phyloP scores from a whole-genome alignment of 78 protist species.

The Dictyostelium intermedium region DNA sequence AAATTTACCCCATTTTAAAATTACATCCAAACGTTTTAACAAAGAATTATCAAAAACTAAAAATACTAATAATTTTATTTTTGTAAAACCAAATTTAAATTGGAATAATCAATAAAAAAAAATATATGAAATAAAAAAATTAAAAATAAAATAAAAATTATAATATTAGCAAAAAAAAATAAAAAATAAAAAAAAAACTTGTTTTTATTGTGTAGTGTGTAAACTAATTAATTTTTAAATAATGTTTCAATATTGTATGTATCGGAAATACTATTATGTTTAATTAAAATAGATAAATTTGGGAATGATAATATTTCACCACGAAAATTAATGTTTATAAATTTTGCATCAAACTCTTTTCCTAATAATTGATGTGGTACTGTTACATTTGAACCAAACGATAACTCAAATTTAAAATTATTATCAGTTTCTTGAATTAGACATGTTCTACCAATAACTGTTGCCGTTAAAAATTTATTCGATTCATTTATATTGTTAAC shows the following conservation, averaged over 20 bases:
- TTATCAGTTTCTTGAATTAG: not conserved
- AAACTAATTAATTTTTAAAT: not conserved
- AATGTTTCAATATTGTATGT: not conserved
- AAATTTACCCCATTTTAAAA: slow-evolving; percentile 67
- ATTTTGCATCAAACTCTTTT: not conserved
- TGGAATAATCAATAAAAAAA: slow-evolving; percentile 1
- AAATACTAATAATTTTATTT: slow-evolving; percentile 48
- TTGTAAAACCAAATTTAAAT: slow-evolving; percentile 61
- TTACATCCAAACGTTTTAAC: slow-evolving; percentile 53
- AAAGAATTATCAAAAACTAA: slow-evolving; percentile 66
- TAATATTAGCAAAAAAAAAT: not conserved
- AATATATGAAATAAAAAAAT: not conserved
- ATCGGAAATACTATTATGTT: not conserved
- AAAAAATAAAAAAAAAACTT: not conserved
- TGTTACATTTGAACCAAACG: not conserved
- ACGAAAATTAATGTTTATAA: not conserved
- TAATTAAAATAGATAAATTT: not conserved
- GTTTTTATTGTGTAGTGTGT: not conserved
- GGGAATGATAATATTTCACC: not conserved
- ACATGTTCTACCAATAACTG: not conserved
- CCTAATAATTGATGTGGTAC: not conserved
- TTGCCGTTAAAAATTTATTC: not conserved
- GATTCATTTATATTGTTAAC: too few relatives aligned
- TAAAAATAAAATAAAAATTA: not conserved
- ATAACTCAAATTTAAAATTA: not conserved